Percentiles rank a stretch among this genome's conserved stretches.
Conservation (phyloP, 2,329 filamentous ascomycete species). For the Hypoxylon sp. region DNA sequence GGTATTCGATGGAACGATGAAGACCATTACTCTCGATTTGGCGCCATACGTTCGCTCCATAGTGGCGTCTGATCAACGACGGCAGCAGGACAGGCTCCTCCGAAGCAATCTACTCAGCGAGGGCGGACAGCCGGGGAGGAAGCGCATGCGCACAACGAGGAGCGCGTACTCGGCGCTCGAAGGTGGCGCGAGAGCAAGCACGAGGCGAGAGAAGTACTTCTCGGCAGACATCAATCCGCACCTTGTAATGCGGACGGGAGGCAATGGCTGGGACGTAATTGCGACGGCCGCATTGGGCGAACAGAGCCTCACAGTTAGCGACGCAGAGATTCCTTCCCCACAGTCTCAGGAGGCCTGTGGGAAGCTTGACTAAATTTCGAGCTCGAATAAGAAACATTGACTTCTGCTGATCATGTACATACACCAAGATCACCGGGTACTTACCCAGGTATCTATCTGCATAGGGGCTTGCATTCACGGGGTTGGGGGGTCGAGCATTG, state of each 20-base stretch:
- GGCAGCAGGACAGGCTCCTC: conserved; percentile 72
- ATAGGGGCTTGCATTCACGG: neutral
- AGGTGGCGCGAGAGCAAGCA: conserved; percentile 71
- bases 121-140: conserved; percentile 58
- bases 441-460: neutral
- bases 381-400: neutral
- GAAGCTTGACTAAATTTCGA: conserved; percentile 1
- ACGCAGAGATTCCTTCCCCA: neutral
- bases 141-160: conserved; percentile 74
- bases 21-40: conserved; percentile 75
- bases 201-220: conserved; percentile 78
- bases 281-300: conserved; percentile 1
- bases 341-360: conserved; percentile 2
- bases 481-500: conserved; percentile 2
- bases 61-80: conserved; percentile 74
- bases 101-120: conserved; percentile 70
- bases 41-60: conserved; percentile 92
- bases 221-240: conserved; percentile 64
- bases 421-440: neutral
- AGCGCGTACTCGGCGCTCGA: conserved; percentile 80
- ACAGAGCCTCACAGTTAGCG: neutral
- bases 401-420: conserved; percentile 15
- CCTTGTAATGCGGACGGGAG: conserved; percentile 71
- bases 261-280: conserved; percentile 49
- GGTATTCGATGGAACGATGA: conserved; percentile 76